Conservation (phyloP, 495 filamentous ascomycete genomes). For the Lophiostoma macrostomum region DNA sequence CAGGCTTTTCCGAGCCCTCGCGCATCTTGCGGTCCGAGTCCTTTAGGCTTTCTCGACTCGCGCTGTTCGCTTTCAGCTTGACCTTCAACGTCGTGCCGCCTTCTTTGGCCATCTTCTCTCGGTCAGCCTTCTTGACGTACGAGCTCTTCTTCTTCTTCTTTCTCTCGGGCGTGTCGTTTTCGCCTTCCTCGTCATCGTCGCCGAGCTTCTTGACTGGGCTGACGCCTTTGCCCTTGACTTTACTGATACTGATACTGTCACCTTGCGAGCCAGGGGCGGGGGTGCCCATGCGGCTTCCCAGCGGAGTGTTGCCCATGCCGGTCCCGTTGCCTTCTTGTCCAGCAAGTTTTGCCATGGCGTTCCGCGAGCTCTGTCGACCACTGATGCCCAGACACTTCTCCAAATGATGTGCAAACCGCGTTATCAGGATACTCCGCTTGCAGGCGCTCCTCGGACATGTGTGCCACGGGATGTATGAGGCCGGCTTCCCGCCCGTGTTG, state of each 20-base stretch:
- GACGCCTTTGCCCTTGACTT: constrained; percentile 46
- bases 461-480: constrained; percentile 67
- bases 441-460: constrained; percentile 68
- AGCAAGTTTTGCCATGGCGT: constrained; percentile 42
- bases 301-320: constrained; percentile 49
- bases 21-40: constrained; percentile 20
- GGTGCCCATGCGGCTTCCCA: constrained; percentile 59
- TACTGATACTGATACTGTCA: constrained; percentile 44
- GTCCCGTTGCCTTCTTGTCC: constrained; percentile 35
- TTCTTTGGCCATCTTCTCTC: constrained; percentile 25
- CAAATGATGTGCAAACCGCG: constrained; percentile 68
- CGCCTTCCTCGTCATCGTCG: constrained; percentile 42
- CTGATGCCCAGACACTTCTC: constrained; percentile 76
- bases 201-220: constrained; percentile 29
- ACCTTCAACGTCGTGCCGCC: constrained; percentile 14
- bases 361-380: constrained; percentile 61
- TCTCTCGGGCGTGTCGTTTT: constrained; percentile 46
- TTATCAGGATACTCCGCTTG: constrained; percentile 58
- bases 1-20: constrained; percentile 12
- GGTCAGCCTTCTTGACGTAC: constrained; percentile 34
- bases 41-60: too few species aligned
- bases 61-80: constrained; percentile 20
- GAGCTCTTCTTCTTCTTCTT: constrained; percentile 48
- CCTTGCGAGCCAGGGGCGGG: constrained; percentile 50
- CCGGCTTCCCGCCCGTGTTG: constrained; percentile 51